Percentiles rank a stretch among this genome's conserved stretches.
Evolutionary conservation across 73 alveolate species (phyloP).

Genomic region (Paramecium pentaurelia): DNA sequence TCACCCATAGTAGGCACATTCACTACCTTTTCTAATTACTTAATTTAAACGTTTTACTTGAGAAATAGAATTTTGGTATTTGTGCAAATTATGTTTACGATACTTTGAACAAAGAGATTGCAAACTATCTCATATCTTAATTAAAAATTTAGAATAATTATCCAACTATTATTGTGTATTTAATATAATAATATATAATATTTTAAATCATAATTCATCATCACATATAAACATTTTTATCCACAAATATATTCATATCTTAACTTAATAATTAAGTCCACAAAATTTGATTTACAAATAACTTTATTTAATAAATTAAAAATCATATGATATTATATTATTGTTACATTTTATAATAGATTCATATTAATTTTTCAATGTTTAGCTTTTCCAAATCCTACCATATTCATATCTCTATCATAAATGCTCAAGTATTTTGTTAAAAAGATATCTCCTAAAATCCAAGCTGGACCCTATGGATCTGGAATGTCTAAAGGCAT

Average conservation of each 20-base stretch:
- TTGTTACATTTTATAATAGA: not conserved
- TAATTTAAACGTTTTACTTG: not conserved
- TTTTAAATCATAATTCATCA: not conserved
- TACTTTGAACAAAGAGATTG: not conserved
- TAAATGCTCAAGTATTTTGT: slow-evolving; percentile 82
- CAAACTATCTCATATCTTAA: slow-evolving; percentile 36
- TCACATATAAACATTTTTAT: not conserved
- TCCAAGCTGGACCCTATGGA: slow-evolving; percentile 74
- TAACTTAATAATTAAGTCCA: too few species aligned
- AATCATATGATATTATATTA: too few species aligned
- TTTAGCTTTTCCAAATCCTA: slow-evolving; percentile 81
- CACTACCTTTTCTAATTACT: slow-evolving; percentile 49
- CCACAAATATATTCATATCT: too few species aligned
- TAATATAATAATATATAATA: not conserved
- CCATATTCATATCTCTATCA: slow-evolving; percentile 83
- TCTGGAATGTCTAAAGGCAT: slow-evolving; percentile 62
- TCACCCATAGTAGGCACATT: slow-evolving; percentile 87
- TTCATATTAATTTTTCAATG: not conserved
- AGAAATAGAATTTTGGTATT: slow-evolving; percentile 19
- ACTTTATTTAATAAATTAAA: too few species aligned
- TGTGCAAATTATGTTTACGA: not conserved
- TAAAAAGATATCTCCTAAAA: slow-evolving; percentile 80
- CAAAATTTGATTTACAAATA: too few species aligned
- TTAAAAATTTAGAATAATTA: slow-evolving; percentile 20
- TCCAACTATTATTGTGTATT: not conserved